Conservation (phyloP, 2,329 filamentous ascomycete species). For the Polytolypa hystricis region DNA sequence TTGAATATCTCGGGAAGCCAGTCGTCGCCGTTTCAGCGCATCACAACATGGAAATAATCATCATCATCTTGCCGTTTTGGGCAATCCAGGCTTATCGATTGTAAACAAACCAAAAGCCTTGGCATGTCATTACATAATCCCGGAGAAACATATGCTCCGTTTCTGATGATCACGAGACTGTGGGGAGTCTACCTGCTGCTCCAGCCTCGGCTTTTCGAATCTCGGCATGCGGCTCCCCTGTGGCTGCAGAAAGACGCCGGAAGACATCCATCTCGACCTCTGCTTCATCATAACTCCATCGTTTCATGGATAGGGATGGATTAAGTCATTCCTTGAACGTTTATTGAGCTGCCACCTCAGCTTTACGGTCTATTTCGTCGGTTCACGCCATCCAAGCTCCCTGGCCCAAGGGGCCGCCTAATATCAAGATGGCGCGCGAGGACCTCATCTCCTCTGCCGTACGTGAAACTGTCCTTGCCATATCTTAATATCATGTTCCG, state of each 20-base stretch:
- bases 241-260: too few species aligned
- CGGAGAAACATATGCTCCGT: conserved; percentile 14
- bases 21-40: too few species aligned
- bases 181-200: conserved; percentile 25
- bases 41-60: too few species aligned
- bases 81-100: not conserved
- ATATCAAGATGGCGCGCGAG: conserved; percentile 80
- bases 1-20: too few species aligned
- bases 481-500: conserved; percentile 19
- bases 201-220: conserved; percentile 13
- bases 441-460: conserved; percentile 79
- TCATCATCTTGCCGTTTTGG: not conserved
- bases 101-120: conserved; percentile 2
- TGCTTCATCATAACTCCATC: too few species aligned
- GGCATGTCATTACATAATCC: not conserved
- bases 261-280: too few species aligned
- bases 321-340: too few species aligned
- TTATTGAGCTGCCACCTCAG: not conserved
- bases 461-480: conserved; percentile 25
- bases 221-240: conserved; percentile 3
- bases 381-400: not conserved
- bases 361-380: not conserved
- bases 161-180: conserved; percentile 22
- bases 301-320: too few species aligned
- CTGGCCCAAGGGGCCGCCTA: conserved; percentile 7